These are phyloP conservation scores for Phytophthora agathidicida DNA, from an alignment of 352 stramenopile genomes.

Conservation along the genomic window DNA sequence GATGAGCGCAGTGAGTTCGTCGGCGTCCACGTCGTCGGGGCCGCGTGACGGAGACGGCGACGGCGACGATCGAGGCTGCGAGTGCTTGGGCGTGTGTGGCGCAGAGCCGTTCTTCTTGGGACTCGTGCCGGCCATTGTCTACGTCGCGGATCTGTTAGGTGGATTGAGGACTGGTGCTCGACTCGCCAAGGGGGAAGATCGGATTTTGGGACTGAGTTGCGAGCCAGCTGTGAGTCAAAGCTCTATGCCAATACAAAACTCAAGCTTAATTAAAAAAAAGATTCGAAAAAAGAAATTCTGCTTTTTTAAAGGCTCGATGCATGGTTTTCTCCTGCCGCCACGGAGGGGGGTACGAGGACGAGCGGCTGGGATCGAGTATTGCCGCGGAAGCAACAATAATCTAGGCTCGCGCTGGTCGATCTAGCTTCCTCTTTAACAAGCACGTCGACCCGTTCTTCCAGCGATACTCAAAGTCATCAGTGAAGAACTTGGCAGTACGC, in stretches of 20 bases:
- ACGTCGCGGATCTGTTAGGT: background rate
- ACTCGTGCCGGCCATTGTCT: constrained; percentile 27
- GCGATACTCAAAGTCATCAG: too few relatives aligned
- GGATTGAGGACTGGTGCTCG: constrained; percentile 30
- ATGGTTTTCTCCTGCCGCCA: too few relatives aligned
- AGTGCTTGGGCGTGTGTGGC: constrained; percentile 38
- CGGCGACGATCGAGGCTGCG: constrained; percentile 22
- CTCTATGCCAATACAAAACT: constrained; percentile 26
- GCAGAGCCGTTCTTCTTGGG: constrained; percentile 33
- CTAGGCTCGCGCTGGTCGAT: too few relatives aligned
- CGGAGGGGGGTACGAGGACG: too few relatives aligned
- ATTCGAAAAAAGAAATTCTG: constrained; percentile 6
- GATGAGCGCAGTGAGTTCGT: constrained; percentile 86
- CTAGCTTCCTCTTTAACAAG: too few relatives aligned
- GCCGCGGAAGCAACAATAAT: too few relatives aligned
- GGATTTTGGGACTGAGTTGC: constrained; percentile 10
- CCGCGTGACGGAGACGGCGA: constrained; percentile 34
- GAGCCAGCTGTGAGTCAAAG: constrained; percentile 13
- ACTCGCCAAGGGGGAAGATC: constrained; percentile 39
- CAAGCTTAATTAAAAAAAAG: too few relatives aligned
- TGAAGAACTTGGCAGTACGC: too few relatives aligned
- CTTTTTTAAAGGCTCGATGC: too few relatives aligned
- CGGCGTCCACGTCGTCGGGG: constrained; percentile 56
- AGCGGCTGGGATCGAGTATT: too few relatives aligned
- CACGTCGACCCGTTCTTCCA: too few relatives aligned